phyloP scores from a whole-genome alignment of 345 rosid genomes.

The Hibiscus mutabilis region DNA sequence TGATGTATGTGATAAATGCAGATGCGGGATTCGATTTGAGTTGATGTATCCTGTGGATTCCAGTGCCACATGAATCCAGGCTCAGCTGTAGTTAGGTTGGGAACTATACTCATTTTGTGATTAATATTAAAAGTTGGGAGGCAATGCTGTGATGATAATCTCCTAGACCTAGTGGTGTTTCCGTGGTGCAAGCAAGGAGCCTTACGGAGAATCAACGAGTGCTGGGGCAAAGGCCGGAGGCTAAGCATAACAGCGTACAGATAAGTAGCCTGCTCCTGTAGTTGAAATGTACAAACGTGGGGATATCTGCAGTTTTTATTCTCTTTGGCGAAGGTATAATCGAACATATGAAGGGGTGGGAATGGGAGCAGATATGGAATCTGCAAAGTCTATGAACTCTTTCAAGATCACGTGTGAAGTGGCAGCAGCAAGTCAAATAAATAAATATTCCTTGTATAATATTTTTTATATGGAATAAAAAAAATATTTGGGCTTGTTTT shows the following conservation, averaged over 20 bases:
- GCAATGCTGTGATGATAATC: not conserved
- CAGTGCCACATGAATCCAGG: not conserved
- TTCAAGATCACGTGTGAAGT: not conserved
- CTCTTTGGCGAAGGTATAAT: not conserved
- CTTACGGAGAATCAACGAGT: not conserved
- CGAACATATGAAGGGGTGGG: not conserved
- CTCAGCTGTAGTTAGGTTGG: not conserved
- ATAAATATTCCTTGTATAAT: not conserved
- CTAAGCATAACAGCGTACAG: not conserved
- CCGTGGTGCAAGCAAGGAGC: not conserved
- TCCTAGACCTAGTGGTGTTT: not conserved
- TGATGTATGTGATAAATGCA: slow-evolving; percentile 87
- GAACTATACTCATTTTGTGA: not conserved
- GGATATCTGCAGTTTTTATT: not conserved
- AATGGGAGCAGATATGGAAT: not conserved
- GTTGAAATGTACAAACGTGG: slow-evolving; percentile 17
- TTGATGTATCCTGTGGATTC: slow-evolving; percentile 26
- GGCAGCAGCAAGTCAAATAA: not conserved
- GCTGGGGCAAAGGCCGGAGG: not conserved
- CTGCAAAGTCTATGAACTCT: not conserved
- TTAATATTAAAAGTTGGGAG: not conserved
- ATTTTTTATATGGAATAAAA: not conserved
- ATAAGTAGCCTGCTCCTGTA: not conserved
- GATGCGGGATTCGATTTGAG: slow-evolving; percentile 99
- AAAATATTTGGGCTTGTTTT: too few relatives aligned